These are phyloP conservation scores for Chernovozyma sophiae-reginae DNA, from an alignment of 1,139 yeast genomes.

Conservation along the genomic window DNA sequence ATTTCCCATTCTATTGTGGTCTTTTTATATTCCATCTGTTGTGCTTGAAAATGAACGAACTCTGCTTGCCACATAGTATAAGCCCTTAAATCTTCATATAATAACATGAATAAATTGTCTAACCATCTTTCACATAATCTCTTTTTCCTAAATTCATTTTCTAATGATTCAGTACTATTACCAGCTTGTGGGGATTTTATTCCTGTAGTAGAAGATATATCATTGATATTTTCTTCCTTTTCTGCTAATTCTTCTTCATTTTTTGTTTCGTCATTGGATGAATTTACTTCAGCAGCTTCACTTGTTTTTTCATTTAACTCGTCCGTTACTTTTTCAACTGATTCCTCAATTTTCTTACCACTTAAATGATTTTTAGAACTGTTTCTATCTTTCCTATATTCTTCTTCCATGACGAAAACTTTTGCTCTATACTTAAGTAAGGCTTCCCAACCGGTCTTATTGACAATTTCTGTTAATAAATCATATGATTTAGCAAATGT, in stretches of 20 bases:
- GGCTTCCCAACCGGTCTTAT: slow-evolving; percentile 86
- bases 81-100: slow-evolving; percentile 85
- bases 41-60: slow-evolving; percentile 56
- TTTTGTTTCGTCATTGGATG: not conserved
- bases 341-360: not conserved
- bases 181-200: slow-evolving; percentile 32
- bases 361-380: slow-evolving; percentile 3
- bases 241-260: not conserved
- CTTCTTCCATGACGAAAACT: slow-evolving; percentile 95
- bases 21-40: slow-evolving; percentile 70
- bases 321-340: slow-evolving; percentile 2
- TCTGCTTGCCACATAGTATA: slow-evolving; percentile 94
- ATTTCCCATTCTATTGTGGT: slow-evolving; percentile 93
- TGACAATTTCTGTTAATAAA: slow-evolving; percentile 67
- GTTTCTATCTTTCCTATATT: slow-evolving; percentile 53
- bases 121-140: slow-evolving; percentile 94
- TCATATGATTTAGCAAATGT: slow-evolving; percentile 81
- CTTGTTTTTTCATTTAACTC: slow-evolving; percentile 1
- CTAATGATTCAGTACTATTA: slow-evolving; percentile 17
- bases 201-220: slow-evolving; percentile 34
- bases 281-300: slow-evolving; percentile 4
- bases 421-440: slow-evolving; percentile 73
- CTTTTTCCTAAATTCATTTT: slow-evolving; percentile 58
- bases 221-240: slow-evolving; percentile 14
- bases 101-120: slow-evolving; percentile 78